Evolutionary conservation across 1,284 basidiomycete genomes (phyloP).

Genomic region (Kalmanozyma brasiliensis): DNA sequence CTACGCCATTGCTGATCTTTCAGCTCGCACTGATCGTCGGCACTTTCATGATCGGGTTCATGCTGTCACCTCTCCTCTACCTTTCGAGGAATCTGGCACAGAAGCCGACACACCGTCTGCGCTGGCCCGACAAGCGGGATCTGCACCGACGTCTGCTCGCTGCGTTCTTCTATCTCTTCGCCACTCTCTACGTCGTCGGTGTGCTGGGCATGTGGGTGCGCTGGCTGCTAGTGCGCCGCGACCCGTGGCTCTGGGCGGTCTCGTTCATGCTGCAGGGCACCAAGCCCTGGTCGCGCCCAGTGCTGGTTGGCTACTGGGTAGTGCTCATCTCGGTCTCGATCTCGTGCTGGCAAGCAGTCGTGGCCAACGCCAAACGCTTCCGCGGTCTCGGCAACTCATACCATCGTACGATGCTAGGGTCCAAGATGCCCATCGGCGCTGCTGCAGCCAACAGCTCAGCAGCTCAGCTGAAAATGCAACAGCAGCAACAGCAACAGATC

Average conservation of each 20-base stretch:
- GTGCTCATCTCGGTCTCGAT: slow-evolving; percentile 82
- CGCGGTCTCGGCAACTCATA: slow-evolving; percentile 37
- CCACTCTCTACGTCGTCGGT: slow-evolving; percentile 81
- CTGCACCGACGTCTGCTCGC: slow-evolving; percentile 86
- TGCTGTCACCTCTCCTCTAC: slow-evolving; percentile 92
- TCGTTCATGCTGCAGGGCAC: slow-evolving; percentile 76
- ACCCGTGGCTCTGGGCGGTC: slow-evolving; percentile 89
- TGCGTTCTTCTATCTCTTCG: slow-evolving; percentile 83
- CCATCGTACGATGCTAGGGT: slow-evolving; percentile 25
- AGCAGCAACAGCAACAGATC: slow-evolving; percentile 32
- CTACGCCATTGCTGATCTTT: slow-evolving; percentile 89
- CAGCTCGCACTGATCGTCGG: slow-evolving; percentile 94
- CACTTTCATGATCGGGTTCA: slow-evolving; percentile 87
- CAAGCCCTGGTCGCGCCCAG: slow-evolving; percentile 82
- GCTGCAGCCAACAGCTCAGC: slow-evolving; percentile 23
- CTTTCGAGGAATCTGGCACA: slow-evolving; percentile 92
- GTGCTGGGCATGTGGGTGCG: slow-evolving; percentile 91
- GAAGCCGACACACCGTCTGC: slow-evolving; percentile 85
- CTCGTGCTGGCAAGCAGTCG: slow-evolving; percentile 80
- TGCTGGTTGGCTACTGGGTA: slow-evolving; percentile 86
- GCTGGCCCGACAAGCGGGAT: slow-evolving; percentile 86
- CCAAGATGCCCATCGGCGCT: slow-evolving; percentile 11
- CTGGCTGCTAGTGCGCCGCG: slow-evolving; percentile 83
- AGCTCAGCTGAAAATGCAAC: slow-evolving; percentile 26
- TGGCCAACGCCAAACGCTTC: slow-evolving; percentile 53